Evolutionary conservation across 345 rosid species (phyloP).

Genomic region (Garcia nutans): DNA sequence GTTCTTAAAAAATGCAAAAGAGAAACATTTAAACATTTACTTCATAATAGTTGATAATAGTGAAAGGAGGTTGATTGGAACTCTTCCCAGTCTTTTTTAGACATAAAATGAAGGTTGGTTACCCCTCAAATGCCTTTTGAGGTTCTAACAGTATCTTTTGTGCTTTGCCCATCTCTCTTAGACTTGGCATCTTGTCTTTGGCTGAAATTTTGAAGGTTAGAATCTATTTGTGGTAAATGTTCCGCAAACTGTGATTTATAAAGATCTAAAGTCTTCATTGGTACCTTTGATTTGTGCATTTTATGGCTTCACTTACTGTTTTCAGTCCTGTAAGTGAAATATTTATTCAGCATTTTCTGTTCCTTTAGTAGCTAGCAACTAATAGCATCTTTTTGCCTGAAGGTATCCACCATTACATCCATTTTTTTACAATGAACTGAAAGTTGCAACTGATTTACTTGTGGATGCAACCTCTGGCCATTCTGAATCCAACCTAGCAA

Average conservation of each 20-base stretch:
- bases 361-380: constrained; percentile 16
- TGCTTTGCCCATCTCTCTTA: background rate
- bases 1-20: background rate
- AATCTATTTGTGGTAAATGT: background rate
- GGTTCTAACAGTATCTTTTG: background rate
- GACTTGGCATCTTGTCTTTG: background rate
- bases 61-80: background rate
- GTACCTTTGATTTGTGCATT: background rate
- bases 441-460: constrained; percentile 71
- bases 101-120: background rate
- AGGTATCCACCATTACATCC: constrained; percentile 92
- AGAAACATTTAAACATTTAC: background rate
- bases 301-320: constrained; percentile 9
- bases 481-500: constrained; percentile 59
- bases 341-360: background rate
- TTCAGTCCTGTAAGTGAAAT: background rate
- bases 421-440: constrained; percentile 67
- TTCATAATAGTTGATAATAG: background rate
- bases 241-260: background rate
- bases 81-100: background rate
- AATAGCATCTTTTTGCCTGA: constrained; percentile 30
- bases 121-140: background rate
- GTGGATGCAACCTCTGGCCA: constrained; percentile 43
- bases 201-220: background rate
- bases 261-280: background rate